Base-by-base conservation (phyloP, 352 stramenopile species). In the Pythium volutum region DNA sequence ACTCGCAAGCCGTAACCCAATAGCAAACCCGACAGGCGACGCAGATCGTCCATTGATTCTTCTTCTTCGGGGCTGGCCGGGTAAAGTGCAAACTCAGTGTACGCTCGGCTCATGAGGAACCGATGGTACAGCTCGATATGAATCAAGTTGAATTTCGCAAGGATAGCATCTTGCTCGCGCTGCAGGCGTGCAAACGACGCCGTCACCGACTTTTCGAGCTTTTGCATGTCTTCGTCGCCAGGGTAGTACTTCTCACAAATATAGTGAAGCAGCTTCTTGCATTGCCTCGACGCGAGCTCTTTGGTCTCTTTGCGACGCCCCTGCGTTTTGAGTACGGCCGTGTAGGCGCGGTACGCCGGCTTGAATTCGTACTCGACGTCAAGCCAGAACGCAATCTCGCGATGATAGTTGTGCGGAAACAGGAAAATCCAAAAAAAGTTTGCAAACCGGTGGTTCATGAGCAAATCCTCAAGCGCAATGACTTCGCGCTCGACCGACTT, bases 361-460 rank as follows among this genome's bases (percentile, higher is more conserved):
- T 95, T 95, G 56, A 95, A 95, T 55, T 92, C 84, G 59, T 95
- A 95, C 55, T 95, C 84, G 22, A 95, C 80, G 50, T 95, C 86
- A 25, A 95, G 63, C 84, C 83, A 95, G 18, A 95, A 64, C 36
- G 80, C 84, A 39, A 95, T 88, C 64, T 95, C 86, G 16, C 83
- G 81, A 57, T 95, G 86, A 46, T 95, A 95, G 27, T 95, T 89
- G 71, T 95, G 86, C 5, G 83, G 86, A 54, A 95, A 95, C 18
- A 91, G 62, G 59, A 95, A 95, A n/a, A 92, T 83, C 84, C 81
- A 92, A 46, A 95, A 95, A 62, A 92, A 95, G 51, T 93, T 91
- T 38, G 82, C 84, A 52, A 95, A 90, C 5, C 84, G 80, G 47
- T 92, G 86, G 56, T 95, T 95, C 80, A 95, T 91, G 62, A 95